phyloP scores from a whole-genome alignment of 179 eudicot species.

The Camellia oleifera region DNA sequence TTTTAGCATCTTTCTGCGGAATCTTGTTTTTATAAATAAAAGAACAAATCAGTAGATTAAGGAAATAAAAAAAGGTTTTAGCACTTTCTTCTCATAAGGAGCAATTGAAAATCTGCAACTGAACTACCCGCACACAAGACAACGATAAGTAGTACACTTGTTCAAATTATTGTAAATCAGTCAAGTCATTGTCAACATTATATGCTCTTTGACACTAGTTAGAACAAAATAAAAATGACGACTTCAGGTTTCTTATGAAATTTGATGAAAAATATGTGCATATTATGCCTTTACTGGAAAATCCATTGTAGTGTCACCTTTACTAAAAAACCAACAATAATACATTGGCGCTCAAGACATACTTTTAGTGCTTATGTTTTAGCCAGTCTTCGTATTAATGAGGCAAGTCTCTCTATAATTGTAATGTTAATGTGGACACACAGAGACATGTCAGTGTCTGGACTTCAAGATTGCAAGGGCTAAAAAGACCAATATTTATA shows the following conservation, averaged over 20 bases:
- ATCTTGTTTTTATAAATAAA: neutral
- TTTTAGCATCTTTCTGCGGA: neutral
- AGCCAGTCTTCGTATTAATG: neutral
- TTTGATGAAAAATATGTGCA: neutral
- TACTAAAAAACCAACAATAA: neutral
- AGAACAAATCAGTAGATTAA: neutral
- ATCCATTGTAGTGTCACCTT: neutral
- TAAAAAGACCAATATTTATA: neutral
- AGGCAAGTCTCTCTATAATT: neutral
- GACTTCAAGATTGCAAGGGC: neutral
- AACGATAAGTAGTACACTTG: neutral
- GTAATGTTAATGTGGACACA: neutral
- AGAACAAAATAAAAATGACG: neutral
- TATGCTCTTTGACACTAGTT: neutral
- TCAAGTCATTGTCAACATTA: neutral
- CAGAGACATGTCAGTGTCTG: constrained; percentile 1
- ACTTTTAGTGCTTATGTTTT: neutral
- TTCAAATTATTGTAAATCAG: neutral
- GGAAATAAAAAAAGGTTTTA: neutral
- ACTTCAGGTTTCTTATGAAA: neutral
- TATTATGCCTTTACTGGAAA: neutral
- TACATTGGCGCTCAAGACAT: neutral
- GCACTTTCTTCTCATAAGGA: neutral
- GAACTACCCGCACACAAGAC: neutral
- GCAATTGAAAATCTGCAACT: neutral